Conservation (phyloP, 148 eudicot genomes). For the Vaccinium corymbosum region DNA sequence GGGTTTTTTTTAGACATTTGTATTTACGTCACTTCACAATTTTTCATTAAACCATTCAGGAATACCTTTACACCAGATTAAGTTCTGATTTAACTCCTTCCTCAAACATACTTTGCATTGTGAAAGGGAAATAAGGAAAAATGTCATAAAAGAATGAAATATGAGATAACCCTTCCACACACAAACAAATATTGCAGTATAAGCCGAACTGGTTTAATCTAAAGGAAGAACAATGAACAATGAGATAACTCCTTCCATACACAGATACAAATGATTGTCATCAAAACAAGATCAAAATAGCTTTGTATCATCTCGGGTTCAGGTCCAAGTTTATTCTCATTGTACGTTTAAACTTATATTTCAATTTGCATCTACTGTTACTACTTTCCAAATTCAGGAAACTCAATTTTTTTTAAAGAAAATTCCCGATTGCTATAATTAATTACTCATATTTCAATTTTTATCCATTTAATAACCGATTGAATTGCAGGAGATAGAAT, state of each 20-base stretch:
- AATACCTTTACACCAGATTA: too few relatives aligned
- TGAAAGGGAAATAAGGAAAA: too few relatives aligned
- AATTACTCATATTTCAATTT: not conserved
- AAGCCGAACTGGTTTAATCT: too few relatives aligned
- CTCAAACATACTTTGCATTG: too few relatives aligned
- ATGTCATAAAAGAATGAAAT: too few relatives aligned
- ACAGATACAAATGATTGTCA: not conserved
- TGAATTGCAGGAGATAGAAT: not conserved
- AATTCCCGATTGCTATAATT: not conserved
- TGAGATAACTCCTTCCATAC: not conserved
- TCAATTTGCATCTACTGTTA: not conserved
- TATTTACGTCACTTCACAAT: not conserved
- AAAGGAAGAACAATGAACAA: too few relatives aligned
- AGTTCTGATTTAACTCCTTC: too few relatives aligned
- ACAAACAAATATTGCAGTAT: too few relatives aligned
- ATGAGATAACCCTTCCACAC: too few relatives aligned
- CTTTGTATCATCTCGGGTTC: not conserved
- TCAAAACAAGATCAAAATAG: not conserved
- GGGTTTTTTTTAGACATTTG: too few relatives aligned
- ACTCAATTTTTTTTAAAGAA: not conserved
- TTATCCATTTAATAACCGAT: not conserved
- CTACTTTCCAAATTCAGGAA: not conserved
- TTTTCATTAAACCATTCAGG: not conserved
- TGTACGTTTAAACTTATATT: not conserved
- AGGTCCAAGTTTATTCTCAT: not conserved